Evolutionary conservation across 345 rosid genomes (phyloP), one percentile per base, ranked within the genome.

Genomic region (Heritiera littoralis): DNA sequence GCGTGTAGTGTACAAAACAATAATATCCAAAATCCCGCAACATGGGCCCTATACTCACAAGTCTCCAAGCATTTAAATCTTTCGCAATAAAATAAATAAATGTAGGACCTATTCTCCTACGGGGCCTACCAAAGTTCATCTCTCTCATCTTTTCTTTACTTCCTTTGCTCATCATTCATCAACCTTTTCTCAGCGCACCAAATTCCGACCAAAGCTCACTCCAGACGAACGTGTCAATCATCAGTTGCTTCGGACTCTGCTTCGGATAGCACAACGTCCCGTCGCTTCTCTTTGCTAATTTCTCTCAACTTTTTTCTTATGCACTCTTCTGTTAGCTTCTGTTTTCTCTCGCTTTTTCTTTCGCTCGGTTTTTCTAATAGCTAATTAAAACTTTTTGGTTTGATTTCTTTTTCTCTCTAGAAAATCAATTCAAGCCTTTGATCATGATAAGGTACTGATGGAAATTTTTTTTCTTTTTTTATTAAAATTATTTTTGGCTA

Each of bases 171-270:
- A 69, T 48, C 43, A 32, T 63, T 35, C 38, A 35, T 35, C 38
- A 35, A 3, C 38, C 41, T 2, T n/a, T 10, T 46, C 38, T 70
- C 74, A 70, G 74, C 49, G 58, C 74, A 28, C 74, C 58, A 12
- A 70, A 70, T 7, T 48, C 58, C 38, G 1, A 1, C 4, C 59
- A 3, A 49, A 51, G 45, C 45, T 32, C 4, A 51, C 43, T 71
- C 75, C 20, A 9, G 51, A 30, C 13, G 45, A 1, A 71, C 59
- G 75, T 72, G 75, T 72, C 75, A 51, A 51, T 17, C 28, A 72
- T 72, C 28, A 1, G 61, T 72, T 51, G 23, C 45, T 72, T 20
- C 11, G 40, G 61, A 32, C 18, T 72, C 23, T 51, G 45, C 45
- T 72, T 15, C 43, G 75, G 45, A 38, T 3, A 17, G 4, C 0